phyloP scores from a whole-genome alignment of 805 yeast species.

The Kodamaea neixiangensis region DNA sequence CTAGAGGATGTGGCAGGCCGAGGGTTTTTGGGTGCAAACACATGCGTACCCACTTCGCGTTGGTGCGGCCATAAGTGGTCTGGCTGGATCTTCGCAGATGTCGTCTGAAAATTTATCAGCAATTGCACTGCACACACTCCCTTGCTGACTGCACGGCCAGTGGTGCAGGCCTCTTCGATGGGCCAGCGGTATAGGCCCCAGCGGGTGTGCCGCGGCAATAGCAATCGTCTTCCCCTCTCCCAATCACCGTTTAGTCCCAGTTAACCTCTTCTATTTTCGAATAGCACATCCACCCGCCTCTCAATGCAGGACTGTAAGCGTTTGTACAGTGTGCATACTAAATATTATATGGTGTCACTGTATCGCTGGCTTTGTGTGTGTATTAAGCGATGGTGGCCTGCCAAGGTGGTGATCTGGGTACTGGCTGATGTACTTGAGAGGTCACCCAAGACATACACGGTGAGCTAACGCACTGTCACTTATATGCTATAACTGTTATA shows the following conservation, averaged over 20 bases:
- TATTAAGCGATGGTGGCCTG: background rate
- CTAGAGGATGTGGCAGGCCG: background rate
- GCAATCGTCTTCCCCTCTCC: background rate
- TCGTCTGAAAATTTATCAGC: too few species aligned
- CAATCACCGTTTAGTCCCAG: background rate
- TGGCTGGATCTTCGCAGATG: too few species aligned
- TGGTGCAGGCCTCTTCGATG: too few species aligned
- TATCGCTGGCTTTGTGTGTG: background rate
- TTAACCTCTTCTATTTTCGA: constrained; percentile 4
- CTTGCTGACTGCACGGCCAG: too few species aligned
- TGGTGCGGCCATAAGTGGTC: background rate
- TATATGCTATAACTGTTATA: too few species aligned
- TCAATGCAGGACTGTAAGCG: constrained; percentile 4
- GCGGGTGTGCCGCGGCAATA: background rate
- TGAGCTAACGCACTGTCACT: too few species aligned
- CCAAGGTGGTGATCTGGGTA: too few species aligned
- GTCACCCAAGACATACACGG: too few species aligned
- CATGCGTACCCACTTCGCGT: background rate
- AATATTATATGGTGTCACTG: constrained; percentile 1
- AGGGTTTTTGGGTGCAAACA: background rate
- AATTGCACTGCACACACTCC: too few species aligned
- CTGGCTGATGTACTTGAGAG: too few species aligned
- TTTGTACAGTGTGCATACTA: constrained; percentile 3
- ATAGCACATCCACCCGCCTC: constrained; percentile 1
- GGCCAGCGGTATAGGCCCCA: too few species aligned